phyloP scores from a whole-genome alignment of 2,329 filamentous ascomycete species.

The Aspergillaceae sp. region DNA sequence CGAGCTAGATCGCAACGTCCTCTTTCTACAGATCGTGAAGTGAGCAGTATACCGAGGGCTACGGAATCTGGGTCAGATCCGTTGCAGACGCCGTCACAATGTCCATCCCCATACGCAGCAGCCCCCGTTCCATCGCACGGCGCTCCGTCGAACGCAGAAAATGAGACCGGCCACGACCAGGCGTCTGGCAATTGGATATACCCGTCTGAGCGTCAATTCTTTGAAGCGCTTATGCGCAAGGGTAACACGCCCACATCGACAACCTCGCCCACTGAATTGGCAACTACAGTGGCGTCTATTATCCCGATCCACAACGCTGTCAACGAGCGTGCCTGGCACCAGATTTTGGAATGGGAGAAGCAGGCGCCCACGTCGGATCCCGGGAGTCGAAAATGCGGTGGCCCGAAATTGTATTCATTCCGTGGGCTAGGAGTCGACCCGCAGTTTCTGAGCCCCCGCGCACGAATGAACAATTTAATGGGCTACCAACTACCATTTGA shows the following conservation, averaged over 20 bases:
- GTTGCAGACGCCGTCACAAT: constrained; percentile 15
- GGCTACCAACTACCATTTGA: constrained; percentile 94
- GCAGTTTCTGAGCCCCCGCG: constrained; percentile 65
- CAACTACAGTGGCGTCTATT: constrained; percentile 76
- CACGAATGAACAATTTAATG: constrained; percentile 69
- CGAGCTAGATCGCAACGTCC: constrained; percentile 26
- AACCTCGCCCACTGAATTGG: constrained; percentile 35
- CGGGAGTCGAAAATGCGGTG: constrained; percentile 60
- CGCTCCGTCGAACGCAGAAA: constrained; percentile 62
- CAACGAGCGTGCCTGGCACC: constrained; percentile 89
- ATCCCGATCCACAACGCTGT: constrained; percentile 98
- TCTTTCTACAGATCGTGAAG: constrained; percentile 60
- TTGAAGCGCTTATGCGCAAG: constrained; percentile 92
- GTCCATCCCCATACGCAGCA: constrained; percentile 24
- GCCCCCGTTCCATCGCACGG: constrained; percentile 24
- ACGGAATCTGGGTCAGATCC: constrained; percentile 16
- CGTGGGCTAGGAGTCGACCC: constrained; percentile 51
- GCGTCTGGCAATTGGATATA: constrained; percentile 89
- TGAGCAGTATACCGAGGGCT: constrained; percentile 71
- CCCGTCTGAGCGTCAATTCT: constrained; percentile 94
- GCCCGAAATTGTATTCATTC: constrained; percentile 77
- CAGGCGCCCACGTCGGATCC: constrained; percentile 48
- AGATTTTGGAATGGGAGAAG: constrained; percentile 83
- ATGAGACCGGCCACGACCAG: constrained; percentile 63
- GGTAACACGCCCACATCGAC: constrained; percentile 58